Percentiles rank a stretch among this genome's conserved stretches.
Conservation (phyloP, 345 rosid species). For the Noccaea bulbosa region DNA sequence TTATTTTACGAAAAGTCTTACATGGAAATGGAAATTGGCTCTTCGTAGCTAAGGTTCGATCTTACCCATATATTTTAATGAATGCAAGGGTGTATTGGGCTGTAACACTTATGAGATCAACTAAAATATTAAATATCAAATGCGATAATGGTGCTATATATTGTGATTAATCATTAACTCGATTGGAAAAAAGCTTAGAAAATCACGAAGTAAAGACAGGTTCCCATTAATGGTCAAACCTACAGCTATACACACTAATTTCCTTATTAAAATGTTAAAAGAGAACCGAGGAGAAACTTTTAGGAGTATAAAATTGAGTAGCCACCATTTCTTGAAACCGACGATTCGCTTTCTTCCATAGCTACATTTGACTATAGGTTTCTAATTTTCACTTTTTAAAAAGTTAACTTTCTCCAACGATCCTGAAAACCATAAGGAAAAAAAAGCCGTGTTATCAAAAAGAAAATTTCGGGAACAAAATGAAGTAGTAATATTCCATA, state of each 20-base stretch:
- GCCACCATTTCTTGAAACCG: constrained; percentile 33
- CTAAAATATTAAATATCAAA: constrained; percentile 5
- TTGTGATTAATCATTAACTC: constrained; percentile 27
- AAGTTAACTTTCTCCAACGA: neutral
- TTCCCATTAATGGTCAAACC: constrained; percentile 35
- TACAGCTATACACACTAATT: constrained; percentile 30
- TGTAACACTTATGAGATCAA: constrained; percentile 37
- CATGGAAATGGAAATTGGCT: constrained; percentile 1
- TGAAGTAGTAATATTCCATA: constrained; percentile 13
- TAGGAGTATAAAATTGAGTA: constrained; percentile 6
- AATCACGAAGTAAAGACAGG: constrained; percentile 31
- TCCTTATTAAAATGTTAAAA: constrained; percentile 4
- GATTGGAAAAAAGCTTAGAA: neutral
- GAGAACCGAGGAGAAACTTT: neutral
- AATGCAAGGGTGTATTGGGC: constrained; percentile 39
- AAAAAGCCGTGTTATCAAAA: neutral
- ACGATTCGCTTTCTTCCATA: constrained; percentile 39
- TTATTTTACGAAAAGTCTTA: neutral
- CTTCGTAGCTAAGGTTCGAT: constrained; percentile 15
- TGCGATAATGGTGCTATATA: neutral
- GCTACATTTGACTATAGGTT: constrained; percentile 33
- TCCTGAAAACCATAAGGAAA: neutral
- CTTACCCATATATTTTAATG: constrained; percentile 21
- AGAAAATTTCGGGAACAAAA: neutral
- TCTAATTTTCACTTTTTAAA: neutral